phyloP scores from a whole-genome alignment of 495 filamentous ascomycete genomes.

The Aspergillus affinis region DNA sequence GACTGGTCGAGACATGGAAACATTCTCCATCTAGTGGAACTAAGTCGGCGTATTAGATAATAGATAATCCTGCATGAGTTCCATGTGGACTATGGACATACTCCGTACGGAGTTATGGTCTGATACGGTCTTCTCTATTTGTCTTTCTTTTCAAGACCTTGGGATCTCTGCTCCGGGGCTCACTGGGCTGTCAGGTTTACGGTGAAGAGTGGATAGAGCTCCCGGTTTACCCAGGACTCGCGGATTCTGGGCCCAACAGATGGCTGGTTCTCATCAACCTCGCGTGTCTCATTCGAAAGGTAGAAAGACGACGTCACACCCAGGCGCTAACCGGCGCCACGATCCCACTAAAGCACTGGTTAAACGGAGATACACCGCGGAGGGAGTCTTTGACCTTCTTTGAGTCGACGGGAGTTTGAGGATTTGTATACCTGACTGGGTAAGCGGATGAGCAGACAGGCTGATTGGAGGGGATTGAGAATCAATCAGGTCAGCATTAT shows the following conservation, averaged over 20 bases:
- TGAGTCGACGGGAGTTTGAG: neutral
- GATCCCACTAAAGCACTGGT: neutral
- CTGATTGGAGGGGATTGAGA: too few relatives aligned
- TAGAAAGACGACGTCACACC: neutral
- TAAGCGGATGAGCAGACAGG: neutral
- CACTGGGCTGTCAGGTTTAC: neutral
- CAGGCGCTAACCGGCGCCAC: neutral
- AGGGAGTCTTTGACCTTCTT: neutral
- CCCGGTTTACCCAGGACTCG: neutral
- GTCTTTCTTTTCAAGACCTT: neutral
- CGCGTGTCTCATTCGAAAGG: neutral
- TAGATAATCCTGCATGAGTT: neutral
- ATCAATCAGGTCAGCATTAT: too few relatives aligned
- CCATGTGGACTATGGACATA: too few relatives aligned
- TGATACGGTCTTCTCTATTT: neutral
- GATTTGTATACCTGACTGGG: too few relatives aligned
- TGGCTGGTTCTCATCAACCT: neutral
- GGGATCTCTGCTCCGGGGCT: too few relatives aligned
- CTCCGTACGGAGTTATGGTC: neutral
- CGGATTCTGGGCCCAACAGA: neutral
- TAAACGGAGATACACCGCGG: neutral
- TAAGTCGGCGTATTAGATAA: neutral
- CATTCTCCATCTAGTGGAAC: neutral
- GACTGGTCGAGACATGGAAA: neutral
- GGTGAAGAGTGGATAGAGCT: neutral